Base-by-base conservation (phyloP, 805 yeast genomes). In the Kregervanrija delftensis region DNA sequence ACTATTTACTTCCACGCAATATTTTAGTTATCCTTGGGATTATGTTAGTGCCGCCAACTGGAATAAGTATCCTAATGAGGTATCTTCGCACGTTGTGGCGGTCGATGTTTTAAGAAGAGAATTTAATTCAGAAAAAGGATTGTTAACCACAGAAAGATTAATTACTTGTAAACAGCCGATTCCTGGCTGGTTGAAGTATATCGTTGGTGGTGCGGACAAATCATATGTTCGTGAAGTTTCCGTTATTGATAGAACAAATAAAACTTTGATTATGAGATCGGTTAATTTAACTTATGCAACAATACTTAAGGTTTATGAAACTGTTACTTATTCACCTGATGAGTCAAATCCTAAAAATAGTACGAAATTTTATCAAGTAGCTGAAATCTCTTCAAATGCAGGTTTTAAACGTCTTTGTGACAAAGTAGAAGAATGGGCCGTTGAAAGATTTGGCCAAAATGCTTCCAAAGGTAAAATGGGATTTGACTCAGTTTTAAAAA, bases 31-130 rank as follows among this genome's bases (percentile, higher is more conserved):
- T 59, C 78, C 95, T 0, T 91, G 98, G 97, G 95, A 85, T 22
- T 88, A 85, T 55, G 96, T 91, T 22, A 84, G 96, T 0, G 89
- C 95, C 1, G 97, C 98, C 42, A 89, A 90, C 65, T 91, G 99
- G 99, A 80, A 77, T 52, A 91, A 91, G 55, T 91, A 91, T 65
- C 99, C 99, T n/a, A 91, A 93, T 61, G 95, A 89, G 55, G 72
- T 83, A 47, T 81, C 96, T 8, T 77, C 95, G 0, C 99, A 91
- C 64, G 99, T 91, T 9, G 83, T 87, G 30, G 93, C 93, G 1
- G 98, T 93, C 14, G 99, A 91, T 61, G 87, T 88, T 1, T 64
- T 91, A 31, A 72, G 84, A 47, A 73, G 98, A 50, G 88, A 82
- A 54, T 58, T 88, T 15, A 76, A 79, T 53, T 65, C 72, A 1